Base-by-base conservation (phyloP, 306 rosid species). In the Inga leiocalycina region DNA sequence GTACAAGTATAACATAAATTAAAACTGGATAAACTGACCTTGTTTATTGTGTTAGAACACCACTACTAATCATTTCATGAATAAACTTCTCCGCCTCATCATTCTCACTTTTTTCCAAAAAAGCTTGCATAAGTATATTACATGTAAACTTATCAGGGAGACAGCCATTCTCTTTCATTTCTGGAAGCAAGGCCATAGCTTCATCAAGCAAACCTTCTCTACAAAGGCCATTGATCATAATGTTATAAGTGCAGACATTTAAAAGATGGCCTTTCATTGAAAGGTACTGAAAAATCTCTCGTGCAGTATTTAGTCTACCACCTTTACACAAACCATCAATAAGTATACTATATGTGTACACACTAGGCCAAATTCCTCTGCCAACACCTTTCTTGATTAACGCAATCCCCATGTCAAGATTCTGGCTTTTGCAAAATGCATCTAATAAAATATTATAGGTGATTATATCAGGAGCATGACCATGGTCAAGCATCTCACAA, bases 301-400 rank as follows among this genome's bases (percentile, higher is more conserved):
- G 17, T 3, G 74, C 74, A 5, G 6, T 1, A 10, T 41, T 10
- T 41, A 70, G 74, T 41, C 52, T 70, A 10, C 74, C 51, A 70
- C 74, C 52, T 70, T 70, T 70, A 44, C 51, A 70, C 48, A 69
- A 39, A 64, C 70, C 70, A 30, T 64, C 70, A 64, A 64, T 13
- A 64, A 64, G 70, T 30, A 65, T 65, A 16, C 20, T 30, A 20
- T 32, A 65, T 32, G 71, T 65, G 71, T 32, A 65, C 3, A 15
- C 43, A 32, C 10, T 0, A 32, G 71, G 71, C 71, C 43, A 32
- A 32, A 65, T 65, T 65, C 71, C 71, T 15, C 43, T 32, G 41
- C 20, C 10, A 15, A 65, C 43, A 32, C 39, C 39, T 32, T 32
- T 15, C 43, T 65, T 65, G 39, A 32, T 14, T 15, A 65, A 32